Evolutionary conservation across 176 grass and related monocot species (phyloP).

Genomic region (Oryza nivara): DNA sequence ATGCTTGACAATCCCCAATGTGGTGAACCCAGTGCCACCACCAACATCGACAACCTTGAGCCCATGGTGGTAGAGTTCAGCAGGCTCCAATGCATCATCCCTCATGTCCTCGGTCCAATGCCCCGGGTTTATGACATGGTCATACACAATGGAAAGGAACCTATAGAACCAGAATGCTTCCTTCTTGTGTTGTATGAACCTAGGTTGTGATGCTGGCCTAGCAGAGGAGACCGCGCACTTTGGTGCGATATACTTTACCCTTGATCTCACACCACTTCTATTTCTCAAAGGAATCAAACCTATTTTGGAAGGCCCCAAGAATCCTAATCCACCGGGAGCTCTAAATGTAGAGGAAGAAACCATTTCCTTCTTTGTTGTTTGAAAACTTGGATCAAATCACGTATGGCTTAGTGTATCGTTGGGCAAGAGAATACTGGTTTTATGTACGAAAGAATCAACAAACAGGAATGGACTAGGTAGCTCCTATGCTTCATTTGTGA

Average conservation of each 20-base stretch:
- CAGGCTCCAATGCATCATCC: slow-evolving; percentile 61
- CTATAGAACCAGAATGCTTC: slow-evolving; percentile 90
- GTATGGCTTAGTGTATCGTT: slow-evolving; percentile 18
- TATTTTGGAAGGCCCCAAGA: slow-evolving; percentile 50
- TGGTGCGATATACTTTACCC: slow-evolving; percentile 18
- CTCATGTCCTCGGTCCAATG: slow-evolving; percentile 85
- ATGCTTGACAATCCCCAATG: slow-evolving; percentile 56
- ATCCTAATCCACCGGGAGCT: slow-evolving; percentile 34
- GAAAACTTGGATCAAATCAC: slow-evolving; percentile 33
- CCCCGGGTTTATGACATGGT: slow-evolving; percentile 70
- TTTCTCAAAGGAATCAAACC: slow-evolving; percentile 29
- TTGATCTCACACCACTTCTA: slow-evolving; percentile 14
- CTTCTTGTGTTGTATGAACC: slow-evolving; percentile 89
- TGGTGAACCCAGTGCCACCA: slow-evolving; percentile 60
- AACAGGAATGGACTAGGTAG: neutral
- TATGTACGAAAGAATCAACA: neutral
- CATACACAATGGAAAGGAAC: slow-evolving; percentile 72
- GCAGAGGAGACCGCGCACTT: slow-evolving; percentile 59
- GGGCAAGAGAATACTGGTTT: slow-evolving; percentile 19
- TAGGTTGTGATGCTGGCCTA: slow-evolving; percentile 55
- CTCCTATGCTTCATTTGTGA: slow-evolving; percentile 4
- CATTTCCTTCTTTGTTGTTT: slow-evolving; percentile 44
- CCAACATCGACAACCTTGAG: slow-evolving; percentile 71
- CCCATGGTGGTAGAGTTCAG: slow-evolving; percentile 46
- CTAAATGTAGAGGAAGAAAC: slow-evolving; percentile 47